These are phyloP conservation scores for Metrosideros polymorpha DNA, from an alignment of 441 rosid species.

Conservation along the genomic window DNA sequence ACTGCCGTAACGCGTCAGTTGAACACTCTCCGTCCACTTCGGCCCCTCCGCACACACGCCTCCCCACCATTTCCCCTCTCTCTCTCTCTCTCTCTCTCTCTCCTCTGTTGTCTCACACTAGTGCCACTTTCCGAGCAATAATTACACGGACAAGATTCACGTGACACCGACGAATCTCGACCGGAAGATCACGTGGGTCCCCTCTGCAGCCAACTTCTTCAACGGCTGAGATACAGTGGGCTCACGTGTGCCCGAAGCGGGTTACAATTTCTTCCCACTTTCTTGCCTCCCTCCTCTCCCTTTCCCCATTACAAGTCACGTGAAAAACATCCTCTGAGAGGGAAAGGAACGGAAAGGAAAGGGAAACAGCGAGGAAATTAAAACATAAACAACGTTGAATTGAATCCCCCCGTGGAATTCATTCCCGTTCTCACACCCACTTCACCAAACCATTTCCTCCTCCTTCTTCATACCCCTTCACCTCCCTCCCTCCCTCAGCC, in stretches of 20 bases:
- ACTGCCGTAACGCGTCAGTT: background rate
- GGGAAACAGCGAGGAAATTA: background rate
- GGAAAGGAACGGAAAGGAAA: too few species aligned
- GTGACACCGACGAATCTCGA: rapidly evolving
- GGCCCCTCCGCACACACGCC: background rate
- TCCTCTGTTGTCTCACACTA: background rate
- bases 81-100: background rate
- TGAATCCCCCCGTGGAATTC: background rate
- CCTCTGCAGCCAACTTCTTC: rapidly evolving
- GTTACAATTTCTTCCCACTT: rapidly evolving
- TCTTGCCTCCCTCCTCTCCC: too few species aligned
- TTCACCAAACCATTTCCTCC: background rate
- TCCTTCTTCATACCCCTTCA: background rate
- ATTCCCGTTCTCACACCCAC: background rate
- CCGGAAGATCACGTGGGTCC: background rate
- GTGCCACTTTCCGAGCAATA: background rate
- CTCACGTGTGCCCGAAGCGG: background rate
- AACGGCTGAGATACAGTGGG: background rate
- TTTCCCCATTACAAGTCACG: background rate
- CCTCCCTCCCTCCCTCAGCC: background rate
- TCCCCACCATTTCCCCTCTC: background rate
- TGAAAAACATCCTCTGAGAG: background rate
- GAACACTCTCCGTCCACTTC: background rate
- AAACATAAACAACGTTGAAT: background rate
- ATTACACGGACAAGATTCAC: rapidly evolving